Percentiles rank a stretch among this genome's conserved stretches.
Evolutionary conservation across 2,329 filamentous ascomycete genomes (phyloP).

Genomic region (Exophiala dermatitidis): DNA sequence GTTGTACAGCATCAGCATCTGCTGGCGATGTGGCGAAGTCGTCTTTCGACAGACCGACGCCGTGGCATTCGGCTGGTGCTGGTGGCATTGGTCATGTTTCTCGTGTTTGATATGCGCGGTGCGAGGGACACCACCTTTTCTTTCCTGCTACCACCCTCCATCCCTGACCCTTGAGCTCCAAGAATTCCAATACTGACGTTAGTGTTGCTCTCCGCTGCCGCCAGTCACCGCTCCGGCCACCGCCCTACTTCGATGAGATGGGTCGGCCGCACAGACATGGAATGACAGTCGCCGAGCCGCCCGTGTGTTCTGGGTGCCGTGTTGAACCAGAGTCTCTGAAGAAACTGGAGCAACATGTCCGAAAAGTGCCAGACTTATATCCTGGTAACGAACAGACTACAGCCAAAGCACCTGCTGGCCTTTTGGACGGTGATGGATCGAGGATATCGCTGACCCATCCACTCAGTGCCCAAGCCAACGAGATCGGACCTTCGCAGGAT

Average conservation of each 20-base stretch:
- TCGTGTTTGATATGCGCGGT: constrained; percentile 29
- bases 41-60: constrained; percentile 26
- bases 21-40: constrained; percentile 28
- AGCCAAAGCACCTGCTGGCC: not conserved
- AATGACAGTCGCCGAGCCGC: constrained; percentile 19
- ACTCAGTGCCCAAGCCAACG: constrained; percentile 9
- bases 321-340: constrained; percentile 15
- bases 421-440: constrained; percentile 3
- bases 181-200: no score
- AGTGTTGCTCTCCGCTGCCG: no score
- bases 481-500: not conserved
- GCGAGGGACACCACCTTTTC: not conserved
- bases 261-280: constrained; percentile 18
- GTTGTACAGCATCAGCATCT: constrained; percentile 25
- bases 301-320: constrained; percentile 21
- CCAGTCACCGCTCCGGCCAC: constrained; percentile 22
- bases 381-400: not conserved
- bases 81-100: constrained; percentile 31
- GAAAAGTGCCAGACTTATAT: not conserved
- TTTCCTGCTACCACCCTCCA: no score
- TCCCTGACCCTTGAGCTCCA: no score
- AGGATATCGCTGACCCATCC: constrained; percentile 14
- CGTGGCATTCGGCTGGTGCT: constrained; percentile 30
- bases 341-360: constrained; percentile 23
- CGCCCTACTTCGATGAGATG: constrained; percentile 15